Evolutionary conservation across 495 filamentous ascomycete genomes (phyloP), one percentile per base, ranked within the genome.

Genomic region (Talaromyces proteolyticus): DNA sequence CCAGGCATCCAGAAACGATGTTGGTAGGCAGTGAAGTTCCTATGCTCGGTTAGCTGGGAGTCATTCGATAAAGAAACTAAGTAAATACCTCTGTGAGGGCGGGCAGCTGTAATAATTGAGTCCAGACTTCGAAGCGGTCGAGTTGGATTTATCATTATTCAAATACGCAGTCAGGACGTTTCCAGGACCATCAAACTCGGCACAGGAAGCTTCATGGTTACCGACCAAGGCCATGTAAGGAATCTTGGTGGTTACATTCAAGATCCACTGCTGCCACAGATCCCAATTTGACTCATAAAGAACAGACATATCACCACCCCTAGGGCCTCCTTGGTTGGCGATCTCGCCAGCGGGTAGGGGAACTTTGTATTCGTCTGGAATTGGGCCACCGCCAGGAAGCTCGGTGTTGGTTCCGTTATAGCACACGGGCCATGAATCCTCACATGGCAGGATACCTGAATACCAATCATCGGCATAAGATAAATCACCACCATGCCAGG

Each of bases 71-170:
- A n/a, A 42, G 14, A 16, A 2, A 41, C 26, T 47, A 6, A 21
- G 18, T 34, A 10, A 23, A 23, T 57, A 73, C 63, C 71, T 71
- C 64, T 81, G 78, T 4, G 75, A 78, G 4, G 65, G 62, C 5
- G 72, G 66, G 54, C 79, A 82, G 21, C 78, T 70, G 53, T 76
- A 76, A 64, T 77, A 78, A 3, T 67, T 78, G 14, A 77, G 61
- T 3, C 44, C 66, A 6, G 50, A 50, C 17, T 57, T 51, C 7
- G 60, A 7, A 8, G 59, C 54, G 20, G 63, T 66, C 17, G 53
- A 53, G 50, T 68, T 69, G 21, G 63, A 36, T 22, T 57, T 49
- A 17, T 63, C 53, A 14, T 68, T 51, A 43, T 73, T 67, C 44
- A 79, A 54, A 43, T 77, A 79, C 23, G 73, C 72, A 16, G 74